Evolutionary conservation across 1,284 basidiomycete species (phyloP).

Genomic region (Taiwanofungus camphoratus): DNA sequence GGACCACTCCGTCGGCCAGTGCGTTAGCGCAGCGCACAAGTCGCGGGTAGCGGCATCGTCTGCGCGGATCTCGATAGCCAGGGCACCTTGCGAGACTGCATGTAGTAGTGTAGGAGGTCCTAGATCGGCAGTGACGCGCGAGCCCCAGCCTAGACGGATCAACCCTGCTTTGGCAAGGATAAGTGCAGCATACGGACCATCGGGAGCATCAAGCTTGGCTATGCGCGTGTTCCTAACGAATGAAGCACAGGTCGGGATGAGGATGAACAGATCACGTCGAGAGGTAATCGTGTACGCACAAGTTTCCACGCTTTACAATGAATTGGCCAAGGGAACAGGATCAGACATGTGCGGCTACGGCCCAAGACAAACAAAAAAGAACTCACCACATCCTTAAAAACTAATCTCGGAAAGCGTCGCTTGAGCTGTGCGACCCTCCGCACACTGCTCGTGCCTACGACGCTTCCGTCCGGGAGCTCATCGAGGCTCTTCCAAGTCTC

Average conservation of each 20-base stretch:
- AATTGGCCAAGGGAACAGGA: constrained; percentile 1
- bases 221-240: constrained; percentile 83
- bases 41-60: constrained; percentile 59
- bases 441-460: constrained; percentile 94
- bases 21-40: constrained; percentile 63
- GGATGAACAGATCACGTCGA: constrained; percentile 2
- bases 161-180: constrained; percentile 95
- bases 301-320: constrained; percentile 61
- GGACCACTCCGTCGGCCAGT: constrained; percentile 71
- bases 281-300: constrained; percentile 46
- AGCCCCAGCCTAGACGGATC: constrained; percentile 73
- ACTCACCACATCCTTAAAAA: constrained; percentile 88
- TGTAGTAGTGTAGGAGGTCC: constrained; percentile 74
- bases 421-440: constrained; percentile 89
- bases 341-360: constrained; percentile 4
- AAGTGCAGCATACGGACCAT: constrained; percentile 83
- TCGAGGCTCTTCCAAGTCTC: constrained; percentile 70
- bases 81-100: constrained; percentile 93
- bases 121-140: constrained; percentile 79
- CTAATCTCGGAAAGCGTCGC: constrained; percentile 72
- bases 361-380: neutral
- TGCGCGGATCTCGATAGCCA: constrained; percentile 83
- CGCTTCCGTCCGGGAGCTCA: constrained; percentile 84
- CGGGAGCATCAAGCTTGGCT: constrained; percentile 83
- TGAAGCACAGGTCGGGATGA: neutral